Base-by-base conservation (phyloP, 495 filamentous ascomycete genomes). In the Symbiotaphrina buchneri region DNA sequence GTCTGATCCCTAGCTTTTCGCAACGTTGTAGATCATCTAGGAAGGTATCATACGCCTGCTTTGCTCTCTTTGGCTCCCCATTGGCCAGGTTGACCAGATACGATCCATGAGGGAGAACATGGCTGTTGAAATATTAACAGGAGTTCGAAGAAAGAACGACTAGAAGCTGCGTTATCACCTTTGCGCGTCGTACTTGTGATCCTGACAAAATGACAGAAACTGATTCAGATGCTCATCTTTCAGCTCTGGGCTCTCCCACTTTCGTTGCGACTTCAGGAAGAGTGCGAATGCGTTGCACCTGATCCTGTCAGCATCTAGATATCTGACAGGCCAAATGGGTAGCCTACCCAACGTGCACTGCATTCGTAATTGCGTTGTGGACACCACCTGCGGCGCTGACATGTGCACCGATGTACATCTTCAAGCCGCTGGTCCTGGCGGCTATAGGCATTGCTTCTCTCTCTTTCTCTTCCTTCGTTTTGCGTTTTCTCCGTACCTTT, bases 51-150 rank as follows among this genome's bases (percentile, higher is more conserved):
- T 91, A 94, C 7, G 79, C 83, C 49, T 94, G 79, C n/a, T 68
- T 63, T 13, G 81, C 73, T 43, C 87, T 91, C 13, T 58, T 61
- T 18, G 63, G 48, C 41, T 93, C 82, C 10, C 63, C 55, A 44
- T 91, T 77, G 1, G 87, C 87, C 18, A 95, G 71, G 46, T 97
- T 97, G 40, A 97, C 79, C 8, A 97, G 71, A 47, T 97, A 97
- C 2, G 80, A 91, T 26, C 85, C 87, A 47, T 97, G 87, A 0
- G 87, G 87, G 2, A 97, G 59, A 30, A 83, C 57, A 42, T 80
- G 71, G 52, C 61, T 57, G 45, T 16, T 5, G 16, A 22, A 19
- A 15, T 14, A 15, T 30, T 1, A 10, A 8, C 15, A 14, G 14
- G 28, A 10, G 22, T 25, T 25, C 7, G 22, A 8, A 25, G 13